Conservation (phyloP, 2,329 filamentous ascomycete genomes). For the Phialophora verrucosa region DNA sequence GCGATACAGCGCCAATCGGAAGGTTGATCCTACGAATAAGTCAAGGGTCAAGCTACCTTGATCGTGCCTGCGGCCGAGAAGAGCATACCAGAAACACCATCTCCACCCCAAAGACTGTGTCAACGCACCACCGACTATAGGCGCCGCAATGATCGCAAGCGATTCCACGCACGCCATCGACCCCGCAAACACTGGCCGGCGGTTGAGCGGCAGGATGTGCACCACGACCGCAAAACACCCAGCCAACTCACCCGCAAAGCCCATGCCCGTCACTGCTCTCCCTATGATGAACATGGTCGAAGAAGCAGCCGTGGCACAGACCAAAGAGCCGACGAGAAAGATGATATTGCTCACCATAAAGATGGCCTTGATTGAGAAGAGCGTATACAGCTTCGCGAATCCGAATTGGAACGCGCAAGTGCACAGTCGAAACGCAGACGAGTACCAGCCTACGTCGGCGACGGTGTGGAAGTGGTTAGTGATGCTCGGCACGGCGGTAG, state of each 20-base stretch:
- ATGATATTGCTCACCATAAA: constrained; percentile 42
- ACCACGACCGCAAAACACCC: constrained; percentile 39
- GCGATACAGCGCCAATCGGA: constrained; percentile 45
- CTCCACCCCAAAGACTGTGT: constrained; percentile 39
- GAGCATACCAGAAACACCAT: constrained; percentile 38
- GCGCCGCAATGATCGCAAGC: constrained; percentile 43
- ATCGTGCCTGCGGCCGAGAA: background rate
- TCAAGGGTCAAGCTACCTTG: background rate
- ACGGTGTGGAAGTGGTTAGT: constrained; percentile 36
- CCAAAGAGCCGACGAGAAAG: constrained; percentile 43
- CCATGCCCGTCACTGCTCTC: constrained; percentile 44
- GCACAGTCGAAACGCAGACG: constrained; percentile 30
- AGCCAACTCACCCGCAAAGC: constrained; percentile 51
- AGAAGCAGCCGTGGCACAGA: constrained; percentile 41
- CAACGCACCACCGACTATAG: constrained; percentile 47
- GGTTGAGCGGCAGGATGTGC: constrained; percentile 43
- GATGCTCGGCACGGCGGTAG: constrained; percentile 36
- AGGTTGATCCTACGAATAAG: constrained; percentile 45
- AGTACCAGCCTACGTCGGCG: constrained; percentile 39
- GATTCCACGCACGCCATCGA: constrained; percentile 43
- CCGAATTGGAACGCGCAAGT: constrained; percentile 3
- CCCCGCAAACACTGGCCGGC: constrained; percentile 45
- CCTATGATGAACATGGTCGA: constrained; percentile 42
- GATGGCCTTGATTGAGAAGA: constrained; percentile 31
- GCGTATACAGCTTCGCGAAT: constrained; percentile 35